Percentiles rank a stretch among this genome's conserved stretches.
Evolutionary conservation across 202 grass and related monocot genomes (phyloP).

Genomic region (Setaria viridis): DNA sequence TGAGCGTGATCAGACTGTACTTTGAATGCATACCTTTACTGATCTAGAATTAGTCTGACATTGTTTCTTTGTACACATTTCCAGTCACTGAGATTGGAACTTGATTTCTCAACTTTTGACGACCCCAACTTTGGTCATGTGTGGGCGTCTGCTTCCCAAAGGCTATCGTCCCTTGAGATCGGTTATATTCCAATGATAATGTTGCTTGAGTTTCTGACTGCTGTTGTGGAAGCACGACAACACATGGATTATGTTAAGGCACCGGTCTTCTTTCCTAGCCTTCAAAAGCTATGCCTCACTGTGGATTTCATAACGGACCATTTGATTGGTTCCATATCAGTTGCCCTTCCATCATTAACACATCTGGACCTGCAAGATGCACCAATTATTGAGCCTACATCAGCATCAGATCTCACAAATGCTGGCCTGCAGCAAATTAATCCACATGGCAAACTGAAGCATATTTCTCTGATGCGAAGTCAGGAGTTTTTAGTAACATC

Average conservation of each 20-base stretch:
- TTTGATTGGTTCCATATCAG: slow-evolving; percentile 78
- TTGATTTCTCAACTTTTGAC: slow-evolving; percentile 91
- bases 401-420: slow-evolving; percentile 87
- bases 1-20: not conserved
- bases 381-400: slow-evolving; percentile 75
- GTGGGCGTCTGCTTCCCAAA: slow-evolving; percentile 72
- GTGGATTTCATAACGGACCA: slow-evolving; percentile 91
- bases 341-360: slow-evolving; percentile 70
- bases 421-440: slow-evolving; percentile 89
- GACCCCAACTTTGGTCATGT: slow-evolving; percentile 67
- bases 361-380: slow-evolving; percentile 94
- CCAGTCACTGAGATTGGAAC: slow-evolving; percentile 76
- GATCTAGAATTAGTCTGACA: slow-evolving; percentile 24
- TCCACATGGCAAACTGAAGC: slow-evolving; percentile 76
- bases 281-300: slow-evolving; percentile 75
- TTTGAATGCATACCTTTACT: slow-evolving; percentile 1
- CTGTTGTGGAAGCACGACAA: slow-evolving; percentile 44
- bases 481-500: slow-evolving; percentile 87
- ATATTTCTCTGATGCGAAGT: slow-evolving; percentile 89
- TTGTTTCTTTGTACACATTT: slow-evolving; percentile 33
- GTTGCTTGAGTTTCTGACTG: slow-evolving; percentile 68
- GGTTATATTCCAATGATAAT: slow-evolving; percentile 91
- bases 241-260: slow-evolving; percentile 52
- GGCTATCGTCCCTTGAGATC: slow-evolving; percentile 77
- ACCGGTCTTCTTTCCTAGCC: slow-evolving; percentile 75